phyloP scores from a whole-genome alignment of 495 filamentous ascomycete species.

The Xylaria palmicola region DNA sequence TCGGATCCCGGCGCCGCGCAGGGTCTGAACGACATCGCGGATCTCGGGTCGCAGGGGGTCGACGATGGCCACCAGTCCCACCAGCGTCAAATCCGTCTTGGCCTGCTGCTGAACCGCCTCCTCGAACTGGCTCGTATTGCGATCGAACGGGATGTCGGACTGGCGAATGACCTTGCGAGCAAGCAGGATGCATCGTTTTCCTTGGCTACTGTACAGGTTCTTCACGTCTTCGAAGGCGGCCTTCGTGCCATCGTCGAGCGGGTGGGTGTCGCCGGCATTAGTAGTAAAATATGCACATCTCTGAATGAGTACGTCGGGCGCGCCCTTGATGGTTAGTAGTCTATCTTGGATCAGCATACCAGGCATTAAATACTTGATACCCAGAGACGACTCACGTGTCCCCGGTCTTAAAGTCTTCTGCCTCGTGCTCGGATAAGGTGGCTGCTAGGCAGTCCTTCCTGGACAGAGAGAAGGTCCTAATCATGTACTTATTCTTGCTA shows the following conservation, averaged over 20 bases:
- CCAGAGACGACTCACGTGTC: slow-evolving; percentile 38
- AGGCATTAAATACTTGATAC: neutral
- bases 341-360: slow-evolving; percentile 10
- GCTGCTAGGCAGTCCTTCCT: slow-evolving; percentile 35
- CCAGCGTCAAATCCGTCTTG: slow-evolving; percentile 51
- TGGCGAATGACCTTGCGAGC: slow-evolving; percentile 55
- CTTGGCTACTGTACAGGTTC: slow-evolving; percentile 61
- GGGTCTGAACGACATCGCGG: slow-evolving; percentile 54
- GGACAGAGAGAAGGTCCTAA: slow-evolving; percentile 43
- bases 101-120: slow-evolving; percentile 49
- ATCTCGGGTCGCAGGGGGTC: slow-evolving; percentile 69
- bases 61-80: slow-evolving; percentile 65
- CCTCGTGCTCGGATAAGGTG: slow-evolving; percentile 38
- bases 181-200: slow-evolving; percentile 62
- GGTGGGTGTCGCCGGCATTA: slow-evolving; percentile 45
- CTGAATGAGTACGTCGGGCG: slow-evolving; percentile 60
- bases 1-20: slow-evolving; percentile 60
- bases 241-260: slow-evolving; percentile 40
- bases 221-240: slow-evolving; percentile 52
- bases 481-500: slow-evolving; percentile 78
- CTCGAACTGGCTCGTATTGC: slow-evolving; percentile 51
- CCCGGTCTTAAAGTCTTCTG: slow-evolving; percentile 35
- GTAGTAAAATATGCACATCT: slow-evolving; percentile 52
- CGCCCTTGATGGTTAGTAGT: slow-evolving; percentile 62
- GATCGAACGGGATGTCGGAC: slow-evolving; percentile 29